A percentile compares a stretch with the other conserved stretches of the same genome.
Conservation (phyloP, 306 rosid species). For the Geum urbanum region DNA sequence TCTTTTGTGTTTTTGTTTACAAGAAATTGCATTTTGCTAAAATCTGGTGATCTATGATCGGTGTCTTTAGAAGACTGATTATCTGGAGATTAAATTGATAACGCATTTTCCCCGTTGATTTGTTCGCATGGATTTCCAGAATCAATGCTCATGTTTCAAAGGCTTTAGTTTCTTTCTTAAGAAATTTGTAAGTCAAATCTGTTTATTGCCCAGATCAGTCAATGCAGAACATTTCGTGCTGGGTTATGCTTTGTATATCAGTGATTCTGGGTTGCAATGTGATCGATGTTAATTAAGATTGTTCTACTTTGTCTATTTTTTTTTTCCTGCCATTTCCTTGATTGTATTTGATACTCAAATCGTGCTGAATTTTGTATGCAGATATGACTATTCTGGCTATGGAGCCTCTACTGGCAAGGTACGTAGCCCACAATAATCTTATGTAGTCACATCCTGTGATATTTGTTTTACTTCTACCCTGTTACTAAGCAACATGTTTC, state of each 20-base stretch:
- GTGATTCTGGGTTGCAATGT: background rate
- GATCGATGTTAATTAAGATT: slow-evolving; percentile 3
- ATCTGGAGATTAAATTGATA: background rate
- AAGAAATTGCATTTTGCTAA: background rate
- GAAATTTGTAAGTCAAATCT: background rate
- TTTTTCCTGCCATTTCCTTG: background rate
- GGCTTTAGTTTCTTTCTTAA: background rate
- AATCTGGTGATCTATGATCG: background rate
- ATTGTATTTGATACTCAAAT: slow-evolving; percentile 19
- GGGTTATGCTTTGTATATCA: background rate
- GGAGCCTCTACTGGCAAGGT: slow-evolving; percentile 99
- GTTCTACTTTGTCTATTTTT: background rate
- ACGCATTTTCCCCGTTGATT: background rate
- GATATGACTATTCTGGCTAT: slow-evolving; percentile 97
- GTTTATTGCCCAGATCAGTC: background rate
- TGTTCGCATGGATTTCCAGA: background rate
- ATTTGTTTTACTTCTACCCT: slow-evolving; percentile 3
- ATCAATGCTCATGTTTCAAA: background rate
- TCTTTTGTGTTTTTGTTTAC: slow-evolving; percentile 1
- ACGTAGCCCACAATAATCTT: slow-evolving; percentile 26
- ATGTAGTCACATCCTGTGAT: slow-evolving; percentile 8
- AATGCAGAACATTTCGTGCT: background rate
- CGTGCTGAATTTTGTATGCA: slow-evolving; percentile 43
- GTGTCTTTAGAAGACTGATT: background rate
- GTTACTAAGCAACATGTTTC: background rate